Evolutionary conservation across 345 rosid genomes (phyloP), one percentile per base, ranked within the genome.

Genomic region (Theobroma cacao): DNA sequence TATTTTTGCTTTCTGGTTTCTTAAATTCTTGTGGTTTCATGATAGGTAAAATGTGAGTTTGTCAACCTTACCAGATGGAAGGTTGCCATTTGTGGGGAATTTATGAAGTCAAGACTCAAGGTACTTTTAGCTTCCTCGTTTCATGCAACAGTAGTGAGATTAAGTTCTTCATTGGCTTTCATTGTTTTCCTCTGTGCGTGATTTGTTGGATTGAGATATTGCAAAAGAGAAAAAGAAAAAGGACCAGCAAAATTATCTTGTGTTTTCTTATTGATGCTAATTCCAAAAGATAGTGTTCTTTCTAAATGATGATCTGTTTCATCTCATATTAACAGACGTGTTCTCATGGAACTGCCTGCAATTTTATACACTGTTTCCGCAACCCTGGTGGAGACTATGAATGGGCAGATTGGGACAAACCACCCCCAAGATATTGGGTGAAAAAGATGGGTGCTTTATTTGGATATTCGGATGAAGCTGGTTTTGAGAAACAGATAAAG

Each of bases 341-440:
- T 82, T 94, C 99, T 77, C 98, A 79, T 80, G 99, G 99, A 84
- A 87, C 83, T 33, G 87, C 94, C 48, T 96, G 99, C 93, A 96
- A 96, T 86, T 96, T 96, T 78, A 88, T 96, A 48, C 99, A 96
- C 85, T 94, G 98, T 85, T 96, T 96, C 86, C 88, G 89, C 75
- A 96, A 96, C 81, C 99, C 99, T 31, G 98, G 99, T 58, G 98
- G 94, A 40, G 99, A 96, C 87, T 96, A 92, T 84, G 97, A 94
- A 81, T 96, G 99, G 99, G 97, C 99, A 77, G 97, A 96, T 82
- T 85, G 87, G 91, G 98, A 94, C 83, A 91, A 88, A 85, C 95
- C 94, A 78, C 94, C 98, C 66, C 98, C 99, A 38, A 89, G 89
- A 85, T 94, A 85, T 85, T 96, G 99, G 99, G 79, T 84, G 63